phyloP scores from a whole-genome alignment of 305 asterid species.

The Rubia tinctorum region DNA sequence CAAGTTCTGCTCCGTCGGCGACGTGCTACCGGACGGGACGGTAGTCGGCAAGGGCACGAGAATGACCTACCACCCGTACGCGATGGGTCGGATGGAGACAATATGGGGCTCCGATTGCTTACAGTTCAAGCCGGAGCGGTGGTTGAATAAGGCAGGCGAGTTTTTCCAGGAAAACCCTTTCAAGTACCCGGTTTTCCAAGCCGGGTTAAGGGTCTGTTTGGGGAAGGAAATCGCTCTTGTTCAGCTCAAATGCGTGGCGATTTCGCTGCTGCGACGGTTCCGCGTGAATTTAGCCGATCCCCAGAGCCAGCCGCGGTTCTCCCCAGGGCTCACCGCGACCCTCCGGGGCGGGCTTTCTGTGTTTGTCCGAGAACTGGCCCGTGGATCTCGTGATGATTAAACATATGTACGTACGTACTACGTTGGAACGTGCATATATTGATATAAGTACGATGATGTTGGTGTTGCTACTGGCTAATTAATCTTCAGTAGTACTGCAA shows the following conservation, averaged over 20 bases:
- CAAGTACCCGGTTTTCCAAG: slow-evolving; percentile 69
- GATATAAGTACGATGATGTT: background rate
- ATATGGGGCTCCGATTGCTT: slow-evolving; percentile 77
- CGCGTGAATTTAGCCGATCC: slow-evolving; percentile 32
- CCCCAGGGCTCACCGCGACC: slow-evolving; percentile 79
- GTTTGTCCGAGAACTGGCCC: slow-evolving; percentile 24
- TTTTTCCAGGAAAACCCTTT: slow-evolving; percentile 53
- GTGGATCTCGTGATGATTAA: background rate
- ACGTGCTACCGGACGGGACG: slow-evolving; percentile 56
- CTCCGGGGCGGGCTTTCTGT: slow-evolving; percentile 50
- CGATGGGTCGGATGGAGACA: slow-evolving; percentile 79
- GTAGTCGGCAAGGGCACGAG: slow-evolving; percentile 52
- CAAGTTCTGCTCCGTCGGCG: slow-evolving; percentile 51
- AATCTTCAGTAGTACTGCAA: background rate
- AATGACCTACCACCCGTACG: slow-evolving; percentile 82
- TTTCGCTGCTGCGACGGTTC: slow-evolving; percentile 47
- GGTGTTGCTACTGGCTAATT: background rate
- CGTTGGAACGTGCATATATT: background rate
- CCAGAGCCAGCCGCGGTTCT: slow-evolving; percentile 37
- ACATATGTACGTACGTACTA: background rate
- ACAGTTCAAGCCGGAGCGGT: slow-evolving; percentile 71
- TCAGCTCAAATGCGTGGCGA: slow-evolving; percentile 55
- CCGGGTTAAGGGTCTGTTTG: slow-evolving; percentile 70
- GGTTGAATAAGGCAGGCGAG: slow-evolving; percentile 51
- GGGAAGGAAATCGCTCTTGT: slow-evolving; percentile 78